Conservation (phyloP, 169 alveolate genomes). For the Babesia gibsoni region DNA sequence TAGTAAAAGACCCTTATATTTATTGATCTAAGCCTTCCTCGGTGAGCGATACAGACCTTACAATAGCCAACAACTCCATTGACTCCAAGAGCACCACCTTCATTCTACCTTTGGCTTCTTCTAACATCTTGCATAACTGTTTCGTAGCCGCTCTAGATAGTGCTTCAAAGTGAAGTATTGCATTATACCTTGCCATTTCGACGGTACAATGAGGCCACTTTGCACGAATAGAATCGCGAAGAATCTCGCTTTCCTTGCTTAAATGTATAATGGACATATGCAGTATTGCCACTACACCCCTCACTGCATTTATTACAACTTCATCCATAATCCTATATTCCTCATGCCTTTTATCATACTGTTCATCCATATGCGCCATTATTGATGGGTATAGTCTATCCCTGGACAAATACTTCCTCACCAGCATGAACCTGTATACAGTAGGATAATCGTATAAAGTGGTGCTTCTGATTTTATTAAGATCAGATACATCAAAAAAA, state of each 20-base stretch:
- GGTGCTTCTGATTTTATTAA: constrained; percentile 17
- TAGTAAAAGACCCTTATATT: too few relatives aligned
- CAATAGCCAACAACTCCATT: constrained; percentile 19
- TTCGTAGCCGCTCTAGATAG: constrained; percentile 8
- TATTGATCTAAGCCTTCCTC: too few relatives aligned
- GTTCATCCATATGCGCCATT: neutral
- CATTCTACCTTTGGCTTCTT: neutral
- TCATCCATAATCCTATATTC: neutral
- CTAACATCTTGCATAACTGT: constrained; percentile 32
- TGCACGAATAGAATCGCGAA: neutral
- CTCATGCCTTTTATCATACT: neutral
- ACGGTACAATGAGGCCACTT: constrained; percentile 30
- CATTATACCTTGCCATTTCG: constrained; percentile 34
- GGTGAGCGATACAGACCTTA: constrained; percentile 1
- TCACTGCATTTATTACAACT: constrained; percentile 7
- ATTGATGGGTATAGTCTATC: neutral
- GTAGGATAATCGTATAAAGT: constrained; percentile 26
- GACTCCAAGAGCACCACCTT: constrained; percentile 17
- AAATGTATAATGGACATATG: constrained; percentile 11
- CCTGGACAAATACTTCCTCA: neutral
- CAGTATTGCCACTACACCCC: constrained; percentile 21
- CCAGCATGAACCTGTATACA: constrained; percentile 16
- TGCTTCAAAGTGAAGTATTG: constrained; percentile 35
- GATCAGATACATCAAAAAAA: constrained; percentile 26
- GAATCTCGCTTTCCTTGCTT: neutral